phyloP scores from a whole-genome alignment of 306 rosid species.

The Acmispon strigosus region DNA sequence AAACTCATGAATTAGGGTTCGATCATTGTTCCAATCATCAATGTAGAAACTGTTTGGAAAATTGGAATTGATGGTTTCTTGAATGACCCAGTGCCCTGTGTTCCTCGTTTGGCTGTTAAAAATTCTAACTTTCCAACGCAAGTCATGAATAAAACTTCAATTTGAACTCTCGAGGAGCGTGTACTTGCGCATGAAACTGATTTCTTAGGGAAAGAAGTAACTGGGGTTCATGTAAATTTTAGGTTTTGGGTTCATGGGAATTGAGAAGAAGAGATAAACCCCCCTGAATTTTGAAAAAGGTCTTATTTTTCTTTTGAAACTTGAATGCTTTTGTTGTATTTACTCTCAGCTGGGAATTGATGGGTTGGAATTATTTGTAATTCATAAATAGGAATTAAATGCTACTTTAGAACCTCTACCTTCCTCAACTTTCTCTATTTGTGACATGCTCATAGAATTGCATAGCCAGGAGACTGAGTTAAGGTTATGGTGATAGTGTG shows the following conservation, averaged over 20 bases:
- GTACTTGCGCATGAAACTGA: not conserved
- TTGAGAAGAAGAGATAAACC: not conserved
- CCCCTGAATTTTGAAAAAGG: not conserved
- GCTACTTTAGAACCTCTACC: not conserved
- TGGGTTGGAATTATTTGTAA: no score
- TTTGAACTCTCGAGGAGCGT: not conserved
- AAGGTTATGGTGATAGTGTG: not conserved
- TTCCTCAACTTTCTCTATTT: not conserved
- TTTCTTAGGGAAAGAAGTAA: not conserved
- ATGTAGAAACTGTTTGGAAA: not conserved
- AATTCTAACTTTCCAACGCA: not conserved
- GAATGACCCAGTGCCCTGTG: not conserved
- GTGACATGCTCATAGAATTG: not conserved
- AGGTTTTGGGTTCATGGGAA: no score
- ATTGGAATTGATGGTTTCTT: no score
- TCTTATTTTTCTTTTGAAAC: not conserved
- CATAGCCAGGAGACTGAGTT: not conserved
- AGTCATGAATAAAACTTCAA: not conserved
- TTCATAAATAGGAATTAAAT: not conserved
- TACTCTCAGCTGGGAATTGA: not conserved
- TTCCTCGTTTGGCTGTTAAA: constrained; percentile 12
- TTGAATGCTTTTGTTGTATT: not conserved
- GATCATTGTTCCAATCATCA: not conserved
- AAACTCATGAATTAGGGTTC: constrained; percentile 27
- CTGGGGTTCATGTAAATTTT: not conserved